Conservation (phyloP, 495 filamentous ascomycete species). For the Lasiosphaeriaceae sp. region DNA sequence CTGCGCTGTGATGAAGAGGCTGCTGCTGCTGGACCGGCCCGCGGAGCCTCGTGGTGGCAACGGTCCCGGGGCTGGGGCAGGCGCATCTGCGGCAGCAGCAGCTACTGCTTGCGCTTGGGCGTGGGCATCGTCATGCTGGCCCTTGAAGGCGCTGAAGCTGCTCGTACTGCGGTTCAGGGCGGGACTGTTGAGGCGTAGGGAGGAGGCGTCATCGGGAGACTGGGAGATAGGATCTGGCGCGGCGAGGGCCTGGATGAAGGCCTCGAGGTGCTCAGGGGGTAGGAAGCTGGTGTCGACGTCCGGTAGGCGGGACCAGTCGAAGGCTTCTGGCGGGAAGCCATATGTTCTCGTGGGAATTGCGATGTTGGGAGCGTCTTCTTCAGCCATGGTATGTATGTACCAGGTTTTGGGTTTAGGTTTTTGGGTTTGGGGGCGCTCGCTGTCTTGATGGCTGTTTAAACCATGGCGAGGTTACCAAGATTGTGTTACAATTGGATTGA, state of each 20-base stretch:
- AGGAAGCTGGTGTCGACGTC: constrained; percentile 67
- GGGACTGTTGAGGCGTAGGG: constrained; percentile 22
- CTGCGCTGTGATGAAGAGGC: constrained; percentile 63
- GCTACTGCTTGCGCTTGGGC: constrained; percentile 14
- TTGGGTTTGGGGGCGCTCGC: too few species aligned
- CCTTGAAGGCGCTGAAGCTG: constrained; percentile 18
- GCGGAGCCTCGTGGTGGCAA: background rate
- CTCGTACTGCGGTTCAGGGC: constrained; percentile 13
- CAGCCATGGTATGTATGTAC: constrained; percentile 26
- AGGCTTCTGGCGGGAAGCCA: constrained; percentile 45
- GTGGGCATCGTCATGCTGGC: constrained; percentile 8
- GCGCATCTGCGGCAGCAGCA: constrained; percentile 16
- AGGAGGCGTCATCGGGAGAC: constrained; percentile 36
- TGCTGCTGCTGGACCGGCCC: constrained; percentile 13
- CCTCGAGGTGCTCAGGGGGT: constrained; percentile 49
- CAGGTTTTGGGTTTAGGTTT: background rate
- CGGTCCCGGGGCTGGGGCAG: constrained; percentile 1
- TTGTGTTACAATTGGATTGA: too few species aligned
- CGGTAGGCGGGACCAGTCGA: constrained; percentile 49
- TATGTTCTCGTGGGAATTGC: constrained; percentile 30
- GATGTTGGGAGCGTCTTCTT: constrained; percentile 18
- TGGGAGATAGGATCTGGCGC: constrained; percentile 45
- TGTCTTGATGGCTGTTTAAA: too few species aligned
- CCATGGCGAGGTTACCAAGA: too few species aligned
- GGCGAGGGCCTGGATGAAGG: constrained; percentile 54